Percentiles rank a stretch among this genome's conserved stretches.
These are phyloP conservation scores for Yamadazyma tumulicola DNA, from an alignment of 805 yeast genomes.

Conservation along the genomic window DNA sequence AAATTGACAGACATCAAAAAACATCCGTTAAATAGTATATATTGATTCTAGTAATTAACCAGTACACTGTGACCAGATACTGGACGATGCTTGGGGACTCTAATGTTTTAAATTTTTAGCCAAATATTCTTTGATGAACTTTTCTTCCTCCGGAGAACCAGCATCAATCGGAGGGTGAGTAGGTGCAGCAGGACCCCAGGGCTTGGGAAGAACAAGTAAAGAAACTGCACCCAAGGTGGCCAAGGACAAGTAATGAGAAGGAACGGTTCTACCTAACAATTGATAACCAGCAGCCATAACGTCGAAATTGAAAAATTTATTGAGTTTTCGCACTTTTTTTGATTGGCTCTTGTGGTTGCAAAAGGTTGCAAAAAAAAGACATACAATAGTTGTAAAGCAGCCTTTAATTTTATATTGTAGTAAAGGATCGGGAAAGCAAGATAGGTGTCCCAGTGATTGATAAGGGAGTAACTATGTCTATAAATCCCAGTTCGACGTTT, in stretches of 20 bases:
- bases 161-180: conserved; percentile 71
- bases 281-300: conserved; percentile 86
- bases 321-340: conserved; percentile 1
- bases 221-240: conserved; percentile 75
- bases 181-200: conserved; percentile 63
- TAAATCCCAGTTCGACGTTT: too few species aligned
- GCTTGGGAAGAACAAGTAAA: conserved; percentile 65
- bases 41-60: too few species aligned
- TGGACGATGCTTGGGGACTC: too few species aligned
- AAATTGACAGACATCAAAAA: too few species aligned
- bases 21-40: too few species aligned
- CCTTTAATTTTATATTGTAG: too few species aligned
- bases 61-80: neutral
- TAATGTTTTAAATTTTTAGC: conserved; percentile 44
- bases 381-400: too few species aligned
- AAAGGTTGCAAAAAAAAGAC: too few species aligned
- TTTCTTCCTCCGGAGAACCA: conserved; percentile 81
- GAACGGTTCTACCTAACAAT: conserved; percentile 80
- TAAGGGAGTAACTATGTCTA: too few species aligned
- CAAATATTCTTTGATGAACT: conserved; percentile 70
- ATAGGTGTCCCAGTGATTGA: too few species aligned
- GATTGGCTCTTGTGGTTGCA: conserved; percentile 15
- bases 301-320: conserved; percentile 1
- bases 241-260: conserved; percentile 77
- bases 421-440: too few species aligned